Evolutionary conservation across 441 rosid genomes (phyloP), one percentile per base, ranked within the genome.

Genomic region (Erysimum cheiri): DNA sequence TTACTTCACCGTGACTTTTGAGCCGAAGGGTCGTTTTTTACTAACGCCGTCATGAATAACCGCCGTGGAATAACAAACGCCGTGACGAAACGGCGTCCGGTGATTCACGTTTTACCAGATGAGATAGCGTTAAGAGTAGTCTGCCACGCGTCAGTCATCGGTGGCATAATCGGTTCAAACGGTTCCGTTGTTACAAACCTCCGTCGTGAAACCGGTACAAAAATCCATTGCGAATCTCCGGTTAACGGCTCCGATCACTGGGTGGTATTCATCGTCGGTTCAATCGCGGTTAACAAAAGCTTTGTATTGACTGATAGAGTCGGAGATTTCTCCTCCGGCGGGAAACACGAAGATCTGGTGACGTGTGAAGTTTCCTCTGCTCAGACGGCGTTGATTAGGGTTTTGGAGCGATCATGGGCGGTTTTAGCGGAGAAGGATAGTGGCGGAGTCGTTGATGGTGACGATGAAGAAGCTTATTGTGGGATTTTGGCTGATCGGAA

Each of bases 301-400:
- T 10, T 87, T 40, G 7, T 73, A 3, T 44, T 87, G 68, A 69
- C 73, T 7, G 66, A 69, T 39, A 63, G 67, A 72, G 74, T 67
- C 43, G 74, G 80, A 2, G 71, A 72, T 24, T 28, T 11, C 37
- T 29, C 59, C 48, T 29, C 59, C 48, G 72, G 48, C 22, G 76
- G 69, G 0, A 76, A 57, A 4, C 57, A 59, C 17, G 69, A 52
- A 8, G 81, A 60, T 46, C 72, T 60, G 69, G 88, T 71, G 41
- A 79, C 68, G 8, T 74, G 80, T 48, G 74, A 80, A 4, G 84
- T 83, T 9, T 87, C 90, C 33, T 67, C 76, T 31, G 79, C 90
- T 29, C 92, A 87, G 73, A 80, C 81, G 77, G 88, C 90, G 33
- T 71, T 88, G 73, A 32, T 88, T 67, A 85, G 80, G 87, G 86